Evolutionary conservation across 768 basidiomycete species (phyloP).

Genomic region (Trichaptum fuscoviolaceum): DNA sequence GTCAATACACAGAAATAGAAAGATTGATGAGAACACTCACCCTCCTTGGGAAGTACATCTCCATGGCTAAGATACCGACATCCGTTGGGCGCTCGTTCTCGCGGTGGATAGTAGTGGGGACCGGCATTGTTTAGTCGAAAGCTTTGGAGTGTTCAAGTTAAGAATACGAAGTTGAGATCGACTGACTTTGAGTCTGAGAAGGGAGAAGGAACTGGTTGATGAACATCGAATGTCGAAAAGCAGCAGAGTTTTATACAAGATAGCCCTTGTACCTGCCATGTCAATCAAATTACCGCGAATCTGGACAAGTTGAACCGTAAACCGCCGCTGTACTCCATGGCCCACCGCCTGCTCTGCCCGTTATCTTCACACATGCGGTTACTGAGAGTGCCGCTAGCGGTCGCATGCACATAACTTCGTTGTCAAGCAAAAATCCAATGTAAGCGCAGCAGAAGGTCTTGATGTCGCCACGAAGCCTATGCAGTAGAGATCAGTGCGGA

Average conservation of each 20-base stretch:
- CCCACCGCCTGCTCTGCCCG: background rate
- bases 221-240: background rate
- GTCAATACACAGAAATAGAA: background rate
- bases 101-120: background rate
- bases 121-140: background rate
- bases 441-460: background rate
- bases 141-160: background rate
- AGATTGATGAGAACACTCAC: slow-evolving; percentile 38
- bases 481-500: background rate
- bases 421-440: background rate
- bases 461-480: background rate
- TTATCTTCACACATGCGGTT: background rate
- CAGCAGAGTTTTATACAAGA: background rate
- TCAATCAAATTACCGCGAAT: background rate
- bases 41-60: slow-evolving; percentile 91
- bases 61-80: slow-evolving; percentile 90
- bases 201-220: background rate
- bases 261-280: background rate
- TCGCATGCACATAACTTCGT: background rate
- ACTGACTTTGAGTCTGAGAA: background rate
- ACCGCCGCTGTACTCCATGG: background rate
- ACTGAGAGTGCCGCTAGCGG: background rate
- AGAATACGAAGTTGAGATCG: background rate
- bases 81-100: slow-evolving; percentile 65
- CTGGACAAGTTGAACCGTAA: background rate